phyloP scores from a whole-genome alignment of 257 asterid genomes.

The Vinca minor region DNA sequence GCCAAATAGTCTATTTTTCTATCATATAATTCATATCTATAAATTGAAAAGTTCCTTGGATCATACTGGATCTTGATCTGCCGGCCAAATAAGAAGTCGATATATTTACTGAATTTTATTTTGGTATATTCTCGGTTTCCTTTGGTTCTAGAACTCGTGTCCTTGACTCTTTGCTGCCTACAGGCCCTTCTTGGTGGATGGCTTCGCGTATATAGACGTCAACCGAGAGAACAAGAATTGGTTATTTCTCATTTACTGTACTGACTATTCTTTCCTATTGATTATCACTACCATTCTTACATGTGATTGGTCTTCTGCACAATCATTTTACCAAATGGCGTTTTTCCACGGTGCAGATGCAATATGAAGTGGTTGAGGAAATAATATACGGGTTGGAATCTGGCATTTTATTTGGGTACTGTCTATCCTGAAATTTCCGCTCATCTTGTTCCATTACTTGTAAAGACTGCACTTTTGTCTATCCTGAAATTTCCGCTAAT shows the following conservation, averaged over 20 bases:
- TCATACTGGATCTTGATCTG: conserved; percentile 1
- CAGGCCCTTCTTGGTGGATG: conserved; percentile 91
- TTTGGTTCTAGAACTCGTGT: neutral
- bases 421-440: conserved; percentile 10
- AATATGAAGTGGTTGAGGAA: conserved; percentile 93
- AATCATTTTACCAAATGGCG: conserved; percentile 12
- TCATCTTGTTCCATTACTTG: no score
- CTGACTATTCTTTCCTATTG: neutral
- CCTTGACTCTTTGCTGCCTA: conserved; percentile 6
- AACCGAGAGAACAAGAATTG: conserved; percentile 92
- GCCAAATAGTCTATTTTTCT: neutral
- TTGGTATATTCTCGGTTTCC: neutral
- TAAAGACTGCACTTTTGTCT: no score
- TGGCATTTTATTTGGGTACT: conserved; percentile 91
- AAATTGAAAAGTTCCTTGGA: neutral
- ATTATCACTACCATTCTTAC: neutral
- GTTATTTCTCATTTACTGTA: conserved; percentile 35
- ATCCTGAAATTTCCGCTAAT: no score
- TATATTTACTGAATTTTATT: neutral
- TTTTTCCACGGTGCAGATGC: conserved; percentile 59
- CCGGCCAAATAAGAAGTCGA: neutral
- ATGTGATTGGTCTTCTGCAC: conserved; percentile 6
- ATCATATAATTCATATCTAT: neutral
- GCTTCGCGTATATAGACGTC: conserved; percentile 82
- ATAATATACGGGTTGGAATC: conserved; percentile 88